A percentile compares a stretch with the other conserved stretches of the same genome.
Evolutionary conservation across 345 rosid genomes (phyloP).

Genomic region (Eucalyptus guilfoylei): DNA sequence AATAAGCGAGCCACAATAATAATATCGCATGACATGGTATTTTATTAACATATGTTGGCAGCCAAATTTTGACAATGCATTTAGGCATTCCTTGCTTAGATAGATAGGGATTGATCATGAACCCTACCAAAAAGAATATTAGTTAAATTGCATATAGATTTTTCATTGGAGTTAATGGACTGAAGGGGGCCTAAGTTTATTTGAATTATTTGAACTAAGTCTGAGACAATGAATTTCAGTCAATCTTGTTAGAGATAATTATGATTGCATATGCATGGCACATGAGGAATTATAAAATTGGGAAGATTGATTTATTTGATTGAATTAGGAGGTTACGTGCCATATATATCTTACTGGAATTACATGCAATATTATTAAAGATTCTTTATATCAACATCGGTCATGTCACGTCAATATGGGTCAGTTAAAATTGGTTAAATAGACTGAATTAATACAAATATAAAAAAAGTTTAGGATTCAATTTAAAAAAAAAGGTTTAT

Average conservation of each 20-base stretch:
- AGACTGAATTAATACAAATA: fast-evolving
- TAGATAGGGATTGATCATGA: neutral
- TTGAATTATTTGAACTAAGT: neutral
- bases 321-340: neutral
- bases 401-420: too few relatives aligned
- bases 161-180: neutral
- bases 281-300: neutral
- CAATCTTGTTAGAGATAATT: neutral
- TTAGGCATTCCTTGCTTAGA: neutral
- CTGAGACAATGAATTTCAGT: neutral
- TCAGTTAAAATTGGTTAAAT: fast-evolving
- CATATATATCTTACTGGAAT: neutral
- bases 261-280: neutral
- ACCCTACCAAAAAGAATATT: neutral
- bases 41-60: neutral
- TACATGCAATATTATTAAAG: neutral
- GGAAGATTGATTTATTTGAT: neutral
- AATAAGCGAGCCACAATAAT: neutral
- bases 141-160: neutral
- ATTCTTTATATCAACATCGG: fast-evolving
- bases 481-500: too few relatives aligned
- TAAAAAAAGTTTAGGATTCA: fast-evolving
- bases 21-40: neutral
- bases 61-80: neutral
- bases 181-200: neutral